Conservation (phyloP, 2,329 filamentous ascomycete genomes). For the Orbilia ellipsospora region DNA sequence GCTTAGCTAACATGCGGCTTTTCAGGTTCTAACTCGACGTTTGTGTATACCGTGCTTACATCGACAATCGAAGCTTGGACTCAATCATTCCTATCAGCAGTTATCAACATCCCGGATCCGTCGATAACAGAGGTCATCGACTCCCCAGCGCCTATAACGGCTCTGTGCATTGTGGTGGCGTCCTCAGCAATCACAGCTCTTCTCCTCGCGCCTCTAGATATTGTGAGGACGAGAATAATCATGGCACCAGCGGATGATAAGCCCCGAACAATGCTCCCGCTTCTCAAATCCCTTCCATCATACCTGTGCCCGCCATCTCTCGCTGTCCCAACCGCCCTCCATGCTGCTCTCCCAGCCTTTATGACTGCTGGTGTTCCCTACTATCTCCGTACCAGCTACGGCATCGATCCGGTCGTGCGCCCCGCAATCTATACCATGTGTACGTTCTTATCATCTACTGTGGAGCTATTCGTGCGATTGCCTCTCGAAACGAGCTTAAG, state of each 20-base stretch:
- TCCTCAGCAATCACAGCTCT: conserved; percentile 78
- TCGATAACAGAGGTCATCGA: conserved; percentile 81
- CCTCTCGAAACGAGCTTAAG: conserved; percentile 92
- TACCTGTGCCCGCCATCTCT: conserved; percentile 77
- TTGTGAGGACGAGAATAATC: conserved; percentile 88
- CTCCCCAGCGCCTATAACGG: conserved; percentile 83
- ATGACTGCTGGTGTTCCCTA: conserved; percentile 85
- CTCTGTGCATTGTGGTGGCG: conserved; percentile 77
- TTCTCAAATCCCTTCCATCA: conserved; percentile 81
- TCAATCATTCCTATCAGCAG: conserved; percentile 85
- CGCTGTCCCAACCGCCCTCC: conserved; percentile 83
- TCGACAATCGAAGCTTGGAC: conserved; percentile 93
- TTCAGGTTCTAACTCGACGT: conserved; percentile 82
- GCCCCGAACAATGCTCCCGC: conserved; percentile 80
- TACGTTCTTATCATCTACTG: conserved; percentile 81
- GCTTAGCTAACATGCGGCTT: neutral
- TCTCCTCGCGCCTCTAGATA: conserved; percentile 85
- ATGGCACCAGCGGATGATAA: conserved; percentile 80
- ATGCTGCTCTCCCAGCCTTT: conserved; percentile 84
- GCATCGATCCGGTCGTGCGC: conserved; percentile 82
- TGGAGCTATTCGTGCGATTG: conserved; percentile 85
- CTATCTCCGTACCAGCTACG: conserved; percentile 83
- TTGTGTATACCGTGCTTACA: conserved; percentile 86
- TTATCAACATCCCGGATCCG: conserved; percentile 88
- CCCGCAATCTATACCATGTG: conserved; percentile 83